Evolutionary conservation across 2,329 filamentous ascomycete species (phyloP).

Genomic region (Cercospora sp.): DNA sequence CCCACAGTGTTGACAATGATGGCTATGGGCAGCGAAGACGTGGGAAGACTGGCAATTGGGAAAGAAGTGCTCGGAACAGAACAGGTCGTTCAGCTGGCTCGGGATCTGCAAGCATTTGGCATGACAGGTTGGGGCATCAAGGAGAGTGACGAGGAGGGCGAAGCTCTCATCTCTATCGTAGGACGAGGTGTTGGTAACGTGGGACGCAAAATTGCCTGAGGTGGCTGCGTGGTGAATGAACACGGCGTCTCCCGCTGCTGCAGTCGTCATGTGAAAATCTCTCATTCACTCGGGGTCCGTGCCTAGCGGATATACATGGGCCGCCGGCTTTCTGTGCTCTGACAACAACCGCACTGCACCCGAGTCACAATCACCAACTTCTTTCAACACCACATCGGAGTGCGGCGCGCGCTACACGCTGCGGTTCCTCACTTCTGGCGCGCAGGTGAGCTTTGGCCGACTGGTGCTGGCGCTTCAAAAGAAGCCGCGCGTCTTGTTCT

Average conservation of each 20-base stretch:
- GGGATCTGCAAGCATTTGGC: slow-evolving; percentile 86
- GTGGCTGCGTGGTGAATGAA: slow-evolving; percentile 3
- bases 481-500: not conserved
- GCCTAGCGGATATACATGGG: not conserved
- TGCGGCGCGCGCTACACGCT: not conserved
- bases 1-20: slow-evolving; percentile 81
- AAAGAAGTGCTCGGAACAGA: slow-evolving; percentile 80
- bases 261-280: slow-evolving; percentile 3
- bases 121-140: slow-evolving; percentile 87
- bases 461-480: not conserved
- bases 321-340: not conserved
- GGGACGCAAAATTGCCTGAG: slow-evolving; percentile 75
- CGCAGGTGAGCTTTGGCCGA: slow-evolving; percentile 11
- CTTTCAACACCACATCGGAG: not conserved
- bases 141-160: slow-evolving; percentile 62
- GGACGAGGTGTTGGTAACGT: slow-evolving; percentile 93
- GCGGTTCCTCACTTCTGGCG: slow-evolving; percentile 5
- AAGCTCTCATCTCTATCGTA: slow-evolving; percentile 87
- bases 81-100: slow-evolving; percentile 73
- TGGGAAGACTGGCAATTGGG: slow-evolving; percentile 80
- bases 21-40: slow-evolving; percentile 97
- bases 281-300: not conserved
- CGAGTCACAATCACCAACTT: not conserved
- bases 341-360: not conserved
- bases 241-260: not conserved